A percentile compares a stretch with the other conserved stretches of the same genome.
phyloP scores from a whole-genome alignment of 2,329 filamentous ascomycete genomes.

The Pseudogymnoascus sp. region DNA sequence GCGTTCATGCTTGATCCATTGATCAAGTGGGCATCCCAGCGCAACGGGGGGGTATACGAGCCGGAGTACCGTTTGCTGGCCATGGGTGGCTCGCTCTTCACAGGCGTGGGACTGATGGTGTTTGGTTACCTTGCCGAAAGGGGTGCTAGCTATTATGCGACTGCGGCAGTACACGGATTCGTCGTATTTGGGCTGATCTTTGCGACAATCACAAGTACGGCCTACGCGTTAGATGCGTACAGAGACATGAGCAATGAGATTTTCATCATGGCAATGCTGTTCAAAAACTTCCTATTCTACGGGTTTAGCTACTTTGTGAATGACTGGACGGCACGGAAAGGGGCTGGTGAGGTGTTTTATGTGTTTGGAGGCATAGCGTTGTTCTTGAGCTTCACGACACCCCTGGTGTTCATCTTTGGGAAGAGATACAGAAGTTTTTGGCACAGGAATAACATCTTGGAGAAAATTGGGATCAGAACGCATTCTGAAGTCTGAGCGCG shows the following conservation, averaged over 20 bases:
- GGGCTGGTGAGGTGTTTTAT: conserved; percentile 30
- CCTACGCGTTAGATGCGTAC: conserved; percentile 33
- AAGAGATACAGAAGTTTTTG: no score
- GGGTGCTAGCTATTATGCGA: conserved; percentile 22
- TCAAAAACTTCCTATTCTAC: conserved; percentile 38
- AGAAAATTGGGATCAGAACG: no score
- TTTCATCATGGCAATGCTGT: conserved; percentile 35
- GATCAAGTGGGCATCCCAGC: not conserved
- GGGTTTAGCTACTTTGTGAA: conserved; percentile 36
- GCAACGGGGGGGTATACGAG: not conserved
- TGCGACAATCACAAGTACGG: conserved; percentile 25
- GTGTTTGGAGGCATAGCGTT: conserved; percentile 26
- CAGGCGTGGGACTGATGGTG: conserved; percentile 19
- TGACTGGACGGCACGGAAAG: conserved; percentile 29
- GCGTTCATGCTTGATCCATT: not conserved
- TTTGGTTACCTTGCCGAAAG: conserved; percentile 28
- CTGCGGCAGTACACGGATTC: conserved; percentile 27
- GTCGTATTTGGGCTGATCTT: conserved; percentile 21
- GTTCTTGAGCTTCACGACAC: not conserved
- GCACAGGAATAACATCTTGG: no score
- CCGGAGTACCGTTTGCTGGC: not conserved
- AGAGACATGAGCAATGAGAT: conserved; percentile 34
- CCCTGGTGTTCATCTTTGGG: not conserved
- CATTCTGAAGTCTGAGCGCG: no score
- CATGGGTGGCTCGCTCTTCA: not conserved